Evolutionary conservation across 768 basidiomycete genomes (phyloP).

Genomic region (Melanogaster broomeanus): DNA sequence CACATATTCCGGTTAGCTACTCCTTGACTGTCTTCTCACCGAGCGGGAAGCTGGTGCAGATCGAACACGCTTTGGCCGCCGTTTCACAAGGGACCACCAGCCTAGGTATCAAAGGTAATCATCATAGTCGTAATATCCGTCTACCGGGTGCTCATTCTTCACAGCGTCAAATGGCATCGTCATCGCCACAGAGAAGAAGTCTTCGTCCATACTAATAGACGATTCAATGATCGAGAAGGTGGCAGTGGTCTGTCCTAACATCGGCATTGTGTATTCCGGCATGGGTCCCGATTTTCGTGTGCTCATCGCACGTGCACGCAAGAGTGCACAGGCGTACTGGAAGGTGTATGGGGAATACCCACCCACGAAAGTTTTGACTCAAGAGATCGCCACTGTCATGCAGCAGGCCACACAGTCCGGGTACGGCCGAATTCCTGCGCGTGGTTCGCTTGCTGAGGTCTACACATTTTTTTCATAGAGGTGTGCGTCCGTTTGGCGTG

Average conservation of each 20-base stretch:
- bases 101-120: conserved; percentile 94
- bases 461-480: conserved; percentile 57
- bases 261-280: conserved; percentile 98
- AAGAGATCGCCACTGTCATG: conserved; percentile 98
- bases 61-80: conserved; percentile 98
- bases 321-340: conserved; percentile 99
- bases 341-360: conserved; percentile 99
- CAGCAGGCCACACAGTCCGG: conserved; percentile 99
- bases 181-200: conserved; percentile 99
- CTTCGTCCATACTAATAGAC: conserved; percentile 96
- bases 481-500: conserved; percentile 98
- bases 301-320: conserved; percentile 90
- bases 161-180: conserved; percentile 98
- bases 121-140: conserved; percentile 27
- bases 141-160: conserved; percentile 14
- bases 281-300: conserved; percentile 99
- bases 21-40: conserved; percentile 99
- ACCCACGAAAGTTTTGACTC: conserved; percentile 92
- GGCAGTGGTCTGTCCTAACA: conserved; percentile 96
- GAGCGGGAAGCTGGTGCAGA: conserved; percentile 98
- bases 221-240: conserved; percentile 98
- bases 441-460: conserved; percentile 25
- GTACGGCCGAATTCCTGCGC: conserved; percentile 48
- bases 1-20: conserved; percentile 60
- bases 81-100: conserved; percentile 95